Evolutionary conservation across 2,329 filamentous ascomycete genomes (phyloP).

Genomic region (Coniella vitis): DNA sequence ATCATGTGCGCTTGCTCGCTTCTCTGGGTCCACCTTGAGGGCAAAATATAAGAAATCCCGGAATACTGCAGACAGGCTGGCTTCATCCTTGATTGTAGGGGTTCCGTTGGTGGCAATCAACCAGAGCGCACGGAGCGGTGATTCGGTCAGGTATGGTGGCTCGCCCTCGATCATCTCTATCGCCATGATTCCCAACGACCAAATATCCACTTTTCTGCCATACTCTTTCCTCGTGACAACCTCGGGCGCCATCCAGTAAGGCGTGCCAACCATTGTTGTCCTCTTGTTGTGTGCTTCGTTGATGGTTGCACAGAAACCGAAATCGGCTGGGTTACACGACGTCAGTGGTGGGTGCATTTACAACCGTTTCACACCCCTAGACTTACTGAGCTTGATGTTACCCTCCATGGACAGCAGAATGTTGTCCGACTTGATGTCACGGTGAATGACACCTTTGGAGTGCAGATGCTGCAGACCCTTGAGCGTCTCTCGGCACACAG

Average conservation of each 20-base stretch:
- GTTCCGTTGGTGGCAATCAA: slow-evolving; percentile 96
- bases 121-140: slow-evolving; percentile 85
- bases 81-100: slow-evolving; percentile 88
- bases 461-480: slow-evolving; percentile 91
- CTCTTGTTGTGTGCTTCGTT: slow-evolving; percentile 96
- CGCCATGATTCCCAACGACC: slow-evolving; percentile 97
- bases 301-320: slow-evolving; percentile 97
- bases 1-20: slow-evolving; percentile 91
- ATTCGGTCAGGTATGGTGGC: slow-evolving; percentile 93
- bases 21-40: slow-evolving; percentile 93
- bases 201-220: slow-evolving; percentile 96
- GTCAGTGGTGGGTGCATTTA: background rate
- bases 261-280: slow-evolving; percentile 97
- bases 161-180: slow-evolving; percentile 99
- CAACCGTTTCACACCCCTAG: background rate
- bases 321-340: slow-evolving; percentile 61
- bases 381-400: slow-evolving; percentile 93
- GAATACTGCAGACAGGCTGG: slow-evolving; percentile 74
- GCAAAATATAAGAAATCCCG: slow-evolving; percentile 89
- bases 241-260: slow-evolving; percentile 99
- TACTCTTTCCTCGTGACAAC: slow-evolving; percentile 97
- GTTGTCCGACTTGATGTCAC: slow-evolving; percentile 99
- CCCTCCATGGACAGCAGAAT: slow-evolving; percentile 89
- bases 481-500: slow-evolving; percentile 88
- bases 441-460: slow-evolving; percentile 95